Base-by-base conservation (phyloP, 2,329 filamentous ascomycete species). In the Coniella vitis region DNA sequence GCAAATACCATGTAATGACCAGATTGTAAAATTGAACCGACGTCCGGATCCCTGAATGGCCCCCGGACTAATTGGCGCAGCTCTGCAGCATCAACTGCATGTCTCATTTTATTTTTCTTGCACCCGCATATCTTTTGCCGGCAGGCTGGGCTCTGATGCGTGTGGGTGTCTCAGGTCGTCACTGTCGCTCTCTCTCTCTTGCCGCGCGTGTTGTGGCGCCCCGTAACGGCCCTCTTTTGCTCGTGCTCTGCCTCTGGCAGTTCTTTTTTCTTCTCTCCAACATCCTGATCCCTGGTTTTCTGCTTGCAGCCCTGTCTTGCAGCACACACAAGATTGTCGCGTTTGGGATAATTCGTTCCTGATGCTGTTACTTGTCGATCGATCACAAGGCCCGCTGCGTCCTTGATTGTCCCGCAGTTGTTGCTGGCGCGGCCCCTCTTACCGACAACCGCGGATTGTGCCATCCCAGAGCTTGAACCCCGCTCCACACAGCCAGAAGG, bases 371-470 rank as follows among this genome's bases (percentile, higher is more conserved):
- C 21, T 16, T 17, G 14, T 14, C 40, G 10, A 21, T 21, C 17
- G 32, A 7, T 34, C 25, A 12, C n/a, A n/a, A n/a, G 20, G 14
- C 39, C 16, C 21, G 20, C 21, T 17, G n/a, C 22, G 38, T 16
- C 4, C 16, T 17, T 40, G n/a, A 14, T 42, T 14, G 20, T 16
- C 7, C 20, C 21, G 38, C 16, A 25, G 4, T 20, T 22, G 7
- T 38, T 22, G 40, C 45, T 38, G 44, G 36, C 38, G 35, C 48
- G 51, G 51, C 51, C 44, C 48, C 48, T 50, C 47, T 47, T 50
- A 38, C 47, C 51, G 51, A 47, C 21, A 19, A 47, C 39, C 51
- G 51, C 51, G 51, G 34, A 32, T 34, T 29, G 45, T 14, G n/a
- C 20, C 37, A 32, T 34, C 16, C 17, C 17, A 42, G 40, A 32